Evolutionary conservation across 768 basidiomycete species (phyloP).

Genomic region (Podaxis sp.): DNA sequence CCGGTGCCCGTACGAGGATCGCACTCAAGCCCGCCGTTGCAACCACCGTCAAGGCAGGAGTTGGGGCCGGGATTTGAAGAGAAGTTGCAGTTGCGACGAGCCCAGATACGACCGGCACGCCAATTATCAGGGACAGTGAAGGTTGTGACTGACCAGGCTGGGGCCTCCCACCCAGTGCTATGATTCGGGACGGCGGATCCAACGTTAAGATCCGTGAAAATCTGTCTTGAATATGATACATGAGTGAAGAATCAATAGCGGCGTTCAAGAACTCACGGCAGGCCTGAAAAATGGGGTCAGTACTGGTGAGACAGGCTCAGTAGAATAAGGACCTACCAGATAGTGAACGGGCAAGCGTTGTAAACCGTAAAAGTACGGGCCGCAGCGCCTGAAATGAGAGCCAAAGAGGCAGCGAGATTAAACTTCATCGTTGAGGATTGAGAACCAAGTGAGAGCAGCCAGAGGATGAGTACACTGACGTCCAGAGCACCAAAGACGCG

Average conservation of each 20-base stretch:
- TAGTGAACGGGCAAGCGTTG: conserved; percentile 65
- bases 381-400: conserved; percentile 11
- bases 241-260: background rate
- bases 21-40: conserved; percentile 62
- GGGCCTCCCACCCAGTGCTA: conserved; percentile 45
- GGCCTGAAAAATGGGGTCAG: conserved; percentile 27
- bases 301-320: background rate
- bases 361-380: conserved; percentile 34
- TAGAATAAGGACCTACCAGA: conserved; percentile 44
- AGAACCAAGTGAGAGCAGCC: background rate
- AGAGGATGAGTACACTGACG: background rate
- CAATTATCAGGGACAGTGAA: conserved; percentile 62
- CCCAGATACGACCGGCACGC: conserved; percentile 61
- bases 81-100: conserved; percentile 62
- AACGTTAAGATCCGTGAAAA: conserved; percentile 59
- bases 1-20: conserved; percentile 49
- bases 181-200: conserved; percentile 38
- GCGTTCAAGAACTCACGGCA: conserved; percentile 24
- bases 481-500: background rate
- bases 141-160: conserved; percentile 34
- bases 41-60: conserved; percentile 61
- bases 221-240: conserved; percentile 34
- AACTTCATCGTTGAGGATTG: conserved; percentile 13
- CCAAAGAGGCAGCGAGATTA: conserved; percentile 7
- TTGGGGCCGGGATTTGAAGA: conserved; percentile 43